Percentiles rank a stretch among this genome's conserved stretches.
These are phyloP conservation scores for Exophiala lecanii-corni DNA, from an alignment of 2,329 filamentous ascomycete genomes.

Conservation along the genomic window DNA sequence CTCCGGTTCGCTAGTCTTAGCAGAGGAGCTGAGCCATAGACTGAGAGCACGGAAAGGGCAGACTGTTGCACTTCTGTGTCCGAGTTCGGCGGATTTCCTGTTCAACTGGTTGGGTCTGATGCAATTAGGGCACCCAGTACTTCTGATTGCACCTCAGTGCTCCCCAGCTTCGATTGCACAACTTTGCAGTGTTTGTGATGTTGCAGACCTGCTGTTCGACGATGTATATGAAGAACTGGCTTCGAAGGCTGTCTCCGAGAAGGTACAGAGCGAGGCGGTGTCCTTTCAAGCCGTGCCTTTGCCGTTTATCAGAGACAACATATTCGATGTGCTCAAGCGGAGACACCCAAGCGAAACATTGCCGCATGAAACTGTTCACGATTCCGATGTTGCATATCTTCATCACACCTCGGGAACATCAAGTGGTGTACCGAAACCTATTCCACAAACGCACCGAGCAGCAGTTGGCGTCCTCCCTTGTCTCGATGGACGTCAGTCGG, in stretches of 20 bases:
- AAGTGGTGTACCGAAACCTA: constrained; percentile 58
- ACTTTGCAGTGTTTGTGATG: constrained; percentile 47
- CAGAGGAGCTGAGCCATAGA: constrained; percentile 10
- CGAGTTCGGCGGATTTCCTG: constrained; percentile 55
- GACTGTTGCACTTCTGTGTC: constrained; percentile 51
- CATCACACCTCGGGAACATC: constrained; percentile 64
- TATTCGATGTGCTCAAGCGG: constrained; percentile 6
- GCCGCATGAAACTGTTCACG: constrained; percentile 18
- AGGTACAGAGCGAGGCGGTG: background rate
- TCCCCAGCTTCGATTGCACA: constrained; percentile 46
- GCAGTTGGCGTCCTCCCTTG: constrained; percentile 53
- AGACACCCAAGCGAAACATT: background rate
- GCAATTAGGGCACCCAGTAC: constrained; percentile 49
- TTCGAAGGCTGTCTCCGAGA: constrained; percentile 1
- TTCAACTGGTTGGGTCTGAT: constrained; percentile 59
- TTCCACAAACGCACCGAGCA: constrained; percentile 54
- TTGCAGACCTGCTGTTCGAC: constrained; percentile 45
- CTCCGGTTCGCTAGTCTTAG: constrained; percentile 11
- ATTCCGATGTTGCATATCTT: constrained; percentile 50
- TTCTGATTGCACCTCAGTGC: constrained; percentile 55
- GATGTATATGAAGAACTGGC: constrained; percentile 24
- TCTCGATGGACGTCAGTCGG: constrained; percentile 37
- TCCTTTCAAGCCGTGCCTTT: background rate
- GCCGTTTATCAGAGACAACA: constrained; percentile 8
- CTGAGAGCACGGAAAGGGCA: constrained; percentile 15